Conservation (phyloP, 2,329 filamentous ascomycete genomes). For the Aspergillus sp. region DNA sequence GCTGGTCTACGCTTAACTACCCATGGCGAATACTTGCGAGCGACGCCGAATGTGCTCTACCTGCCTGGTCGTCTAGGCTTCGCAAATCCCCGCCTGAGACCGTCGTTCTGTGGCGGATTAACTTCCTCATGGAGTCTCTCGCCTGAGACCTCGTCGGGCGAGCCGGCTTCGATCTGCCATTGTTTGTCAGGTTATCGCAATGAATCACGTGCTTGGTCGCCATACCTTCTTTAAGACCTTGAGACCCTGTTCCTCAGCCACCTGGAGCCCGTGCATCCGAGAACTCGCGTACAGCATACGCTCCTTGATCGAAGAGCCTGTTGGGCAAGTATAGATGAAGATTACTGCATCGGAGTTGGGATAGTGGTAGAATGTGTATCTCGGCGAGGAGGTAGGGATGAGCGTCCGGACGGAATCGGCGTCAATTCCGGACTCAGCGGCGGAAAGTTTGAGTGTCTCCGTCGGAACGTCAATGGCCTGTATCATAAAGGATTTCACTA, state of each 20-base stretch:
- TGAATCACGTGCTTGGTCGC: conserved; percentile 9
- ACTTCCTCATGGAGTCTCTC: conserved; percentile 60
- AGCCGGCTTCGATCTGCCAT: conserved; percentile 60
- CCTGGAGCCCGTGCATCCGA: conserved; percentile 56
- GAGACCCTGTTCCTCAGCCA: conserved; percentile 61
- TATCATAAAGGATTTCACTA: conserved; percentile 23
- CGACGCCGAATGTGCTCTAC: conserved; percentile 28
- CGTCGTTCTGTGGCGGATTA: conserved; percentile 52
- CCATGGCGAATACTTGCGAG: neutral
- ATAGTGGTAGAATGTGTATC: conserved; percentile 66
- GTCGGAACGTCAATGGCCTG: conserved; percentile 48
- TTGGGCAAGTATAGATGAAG: conserved; percentile 69
- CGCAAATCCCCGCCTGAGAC: conserved; percentile 59
- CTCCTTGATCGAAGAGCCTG: conserved; percentile 65
- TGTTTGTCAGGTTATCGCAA: conserved; percentile 25
- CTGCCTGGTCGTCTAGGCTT: conserved; percentile 67
- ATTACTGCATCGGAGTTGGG: conserved; percentile 53
- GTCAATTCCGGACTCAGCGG: conserved; percentile 47
- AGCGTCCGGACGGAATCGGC: conserved; percentile 50
- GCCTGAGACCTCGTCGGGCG: conserved; percentile 61
- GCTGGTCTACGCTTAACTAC: neutral
- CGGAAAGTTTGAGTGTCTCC: conserved; percentile 62
- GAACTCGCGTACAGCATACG: conserved; percentile 68
- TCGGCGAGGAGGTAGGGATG: conserved; percentile 59
- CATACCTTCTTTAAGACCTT: conserved; percentile 61